Conservation (phyloP, 352 stramenopile genomes). For the Globisporangium yorkense region DNA sequence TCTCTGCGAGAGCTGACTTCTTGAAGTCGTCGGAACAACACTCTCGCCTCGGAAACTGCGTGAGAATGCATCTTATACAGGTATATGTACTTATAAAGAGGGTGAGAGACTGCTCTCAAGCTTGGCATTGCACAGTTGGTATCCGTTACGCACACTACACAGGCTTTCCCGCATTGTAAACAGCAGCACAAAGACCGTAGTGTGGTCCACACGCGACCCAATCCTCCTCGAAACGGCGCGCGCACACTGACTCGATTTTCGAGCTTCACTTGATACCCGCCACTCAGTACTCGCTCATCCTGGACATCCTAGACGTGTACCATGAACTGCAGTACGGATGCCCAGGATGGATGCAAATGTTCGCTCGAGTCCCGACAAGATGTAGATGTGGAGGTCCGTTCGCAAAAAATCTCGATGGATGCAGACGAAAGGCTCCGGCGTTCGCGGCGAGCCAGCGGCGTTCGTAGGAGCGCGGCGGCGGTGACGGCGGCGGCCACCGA, state of each 20-base stretch:
- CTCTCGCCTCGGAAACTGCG: too few relatives aligned
- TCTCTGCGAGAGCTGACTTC: constrained; percentile 8
- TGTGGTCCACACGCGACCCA: too few relatives aligned
- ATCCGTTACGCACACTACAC: too few relatives aligned
- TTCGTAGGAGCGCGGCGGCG: not conserved
- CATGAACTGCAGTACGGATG: too few relatives aligned
- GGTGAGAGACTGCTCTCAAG: not conserved
- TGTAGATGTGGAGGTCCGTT: too few relatives aligned
- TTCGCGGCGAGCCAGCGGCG: not conserved
- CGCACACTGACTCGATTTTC: not conserved
- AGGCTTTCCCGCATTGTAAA: too few relatives aligned
- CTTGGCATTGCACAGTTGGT: not conserved
- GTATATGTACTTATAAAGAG: too few relatives aligned
- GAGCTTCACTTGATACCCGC: not conserved
- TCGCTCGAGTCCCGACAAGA: too few relatives aligned
- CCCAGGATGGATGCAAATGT: not conserved
- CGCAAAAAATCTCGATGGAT: not conserved
- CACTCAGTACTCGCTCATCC: not conserved
- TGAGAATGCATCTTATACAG: too few relatives aligned
- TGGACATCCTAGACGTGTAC: too few relatives aligned
- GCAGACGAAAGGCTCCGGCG: not conserved
- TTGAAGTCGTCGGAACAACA: constrained; percentile 7
- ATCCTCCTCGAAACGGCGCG: not conserved
- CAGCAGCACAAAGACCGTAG: too few relatives aligned
- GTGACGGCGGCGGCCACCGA: too few relatives aligned